Evolutionary conservation across 2,329 filamentous ascomycete species (phyloP).

Genomic region (Chaetothyriales sp.): DNA sequence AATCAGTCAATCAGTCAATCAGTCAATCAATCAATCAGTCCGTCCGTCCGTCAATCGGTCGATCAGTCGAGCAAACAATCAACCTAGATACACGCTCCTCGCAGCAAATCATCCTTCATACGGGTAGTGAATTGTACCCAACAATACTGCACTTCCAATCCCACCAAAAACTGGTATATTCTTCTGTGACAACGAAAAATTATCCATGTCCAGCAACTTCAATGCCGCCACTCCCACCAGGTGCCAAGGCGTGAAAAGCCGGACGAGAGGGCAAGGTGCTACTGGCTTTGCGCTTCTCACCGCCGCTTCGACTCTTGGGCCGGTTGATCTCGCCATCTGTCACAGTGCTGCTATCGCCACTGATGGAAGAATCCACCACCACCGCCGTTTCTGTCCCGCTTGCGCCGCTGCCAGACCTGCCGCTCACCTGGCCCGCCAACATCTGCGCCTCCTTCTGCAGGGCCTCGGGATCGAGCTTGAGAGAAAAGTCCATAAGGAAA

Average conservation of each 20-base stretch:
- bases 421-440: conserved; percentile 19
- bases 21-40: background rate
- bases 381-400: conserved; percentile 3
- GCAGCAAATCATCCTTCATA: background rate
- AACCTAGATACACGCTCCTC: background rate
- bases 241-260: conserved; percentile 5
- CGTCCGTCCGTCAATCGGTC: background rate
- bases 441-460: conserved; percentile 38
- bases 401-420: conserved; percentile 16
- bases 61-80: background rate
- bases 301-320: conserved; percentile 5
- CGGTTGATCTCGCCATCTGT: conserved; percentile 4
- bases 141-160: background rate
- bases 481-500: conserved; percentile 72
- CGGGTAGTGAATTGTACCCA: background rate
- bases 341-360: conserved; percentile 3
- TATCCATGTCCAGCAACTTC: background rate
- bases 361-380: conserved; percentile 1
- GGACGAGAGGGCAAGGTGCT: conserved; percentile 14
- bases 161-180: background rate
- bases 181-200: background rate
- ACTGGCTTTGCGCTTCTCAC: conserved; percentile 18
- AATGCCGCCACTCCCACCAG: background rate
- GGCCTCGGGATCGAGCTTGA: conserved; percentile 49
- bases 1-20: background rate